A percentile compares a stretch with the other conserved stretches of the same genome.
phyloP scores from a whole-genome alignment of 2,329 filamentous ascomycete species.

The Aspergillus unguis region DNA sequence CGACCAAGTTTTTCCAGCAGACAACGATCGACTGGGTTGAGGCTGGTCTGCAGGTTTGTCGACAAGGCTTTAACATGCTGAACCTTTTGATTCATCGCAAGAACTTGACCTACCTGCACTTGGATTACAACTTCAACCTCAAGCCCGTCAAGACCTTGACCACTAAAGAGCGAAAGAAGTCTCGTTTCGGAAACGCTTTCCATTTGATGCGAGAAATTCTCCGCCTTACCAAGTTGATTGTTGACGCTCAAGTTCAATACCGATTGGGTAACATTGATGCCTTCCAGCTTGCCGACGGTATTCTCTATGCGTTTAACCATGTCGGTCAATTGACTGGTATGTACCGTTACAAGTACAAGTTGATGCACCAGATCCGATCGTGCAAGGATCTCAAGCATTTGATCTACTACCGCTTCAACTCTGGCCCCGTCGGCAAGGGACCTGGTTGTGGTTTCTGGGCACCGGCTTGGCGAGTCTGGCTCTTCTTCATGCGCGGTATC shows the following conservation, averaged over 20 bases:
- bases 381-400: constrained; percentile 99
- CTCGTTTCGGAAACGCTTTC: constrained; percentile 97
- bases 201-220: constrained; percentile 98
- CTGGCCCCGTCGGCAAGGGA: constrained; percentile 92
- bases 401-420: constrained; percentile 98
- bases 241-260: constrained; percentile 97
- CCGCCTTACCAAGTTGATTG: constrained; percentile 92
- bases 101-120: constrained; percentile 95
- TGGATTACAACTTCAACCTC: constrained; percentile 99
- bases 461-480: constrained; percentile 96
- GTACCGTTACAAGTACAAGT: constrained; percentile 99
- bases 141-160: constrained; percentile 98
- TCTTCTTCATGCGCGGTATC: constrained; percentile 98
- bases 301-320: constrained; percentile 99
- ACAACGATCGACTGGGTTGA: constrained; percentile 99
- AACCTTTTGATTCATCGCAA: constrained; percentile 97
- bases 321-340: constrained; percentile 97
- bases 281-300: constrained; percentile 96
- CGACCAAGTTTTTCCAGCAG: constrained; percentile 99
- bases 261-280: constrained; percentile 96
- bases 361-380: constrained; percentile 99
- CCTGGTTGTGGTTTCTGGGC: constrained; percentile 99
- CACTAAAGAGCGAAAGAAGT: constrained; percentile 99
- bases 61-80: constrained; percentile 98
- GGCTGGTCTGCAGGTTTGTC: constrained; percentile 94